These are phyloP conservation scores for Umbelopsis sp. DNA, from an alignment of 371 early-diverging fungal species.

Conservation along the genomic window DNA sequence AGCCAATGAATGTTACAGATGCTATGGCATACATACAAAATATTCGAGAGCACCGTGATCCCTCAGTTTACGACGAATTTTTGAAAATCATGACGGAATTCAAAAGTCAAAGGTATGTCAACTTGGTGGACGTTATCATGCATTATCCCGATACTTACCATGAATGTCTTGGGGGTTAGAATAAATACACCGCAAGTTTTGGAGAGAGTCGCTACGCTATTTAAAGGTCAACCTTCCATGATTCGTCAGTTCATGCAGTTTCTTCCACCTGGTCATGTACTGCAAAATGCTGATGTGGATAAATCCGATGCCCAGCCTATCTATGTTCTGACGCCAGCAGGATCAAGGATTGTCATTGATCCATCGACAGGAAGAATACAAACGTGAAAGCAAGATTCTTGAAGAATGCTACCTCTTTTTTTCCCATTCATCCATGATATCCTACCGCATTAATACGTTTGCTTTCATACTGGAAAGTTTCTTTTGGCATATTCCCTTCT, in stretches of 20 bases:
- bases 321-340: conserved; percentile 35
- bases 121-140: too few relatives aligned
- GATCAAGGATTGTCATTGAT: conserved; percentile 35
- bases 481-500: conserved; percentile 1
- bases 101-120: conserved; percentile 15
- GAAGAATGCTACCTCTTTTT: neutral
- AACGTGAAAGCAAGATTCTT: conserved; percentile 1
- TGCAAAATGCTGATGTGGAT: conserved; percentile 32
- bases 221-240: conserved; percentile 37
- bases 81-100: conserved; percentile 33
- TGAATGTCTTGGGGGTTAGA: conserved; percentile 17
- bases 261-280: conserved; percentile 39
- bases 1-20: conserved; percentile 15
- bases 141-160: neutral
- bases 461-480: neutral
- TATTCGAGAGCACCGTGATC: conserved; percentile 17
- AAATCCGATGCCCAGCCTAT: conserved; percentile 24
- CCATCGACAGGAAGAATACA: conserved; percentile 19
- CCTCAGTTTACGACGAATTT: conserved; percentile 29
- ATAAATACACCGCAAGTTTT: conserved; percentile 44
- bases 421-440: neutral
- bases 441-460: conserved; percentile 15
- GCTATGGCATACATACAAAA: conserved; percentile 14
- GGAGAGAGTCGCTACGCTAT: conserved; percentile 35
- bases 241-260: conserved; percentile 42